Base-by-base conservation (phyloP, 441 rosid genomes). In the Melastoma candidum region DNA sequence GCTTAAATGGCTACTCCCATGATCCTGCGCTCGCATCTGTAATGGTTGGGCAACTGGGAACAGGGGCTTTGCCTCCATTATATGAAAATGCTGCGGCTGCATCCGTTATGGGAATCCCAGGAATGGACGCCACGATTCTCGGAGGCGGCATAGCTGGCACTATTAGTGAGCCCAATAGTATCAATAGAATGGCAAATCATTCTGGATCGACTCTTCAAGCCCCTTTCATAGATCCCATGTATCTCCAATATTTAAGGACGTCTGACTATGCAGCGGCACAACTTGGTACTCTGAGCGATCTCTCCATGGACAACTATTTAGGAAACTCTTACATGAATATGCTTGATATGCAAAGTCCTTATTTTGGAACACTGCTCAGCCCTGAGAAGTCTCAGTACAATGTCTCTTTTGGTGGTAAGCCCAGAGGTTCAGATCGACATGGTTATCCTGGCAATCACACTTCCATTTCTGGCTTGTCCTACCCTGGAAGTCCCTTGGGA, bases 1-100 rank as follows among this genome's bases (percentile, higher is more conserved):
- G 80, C 45, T 54, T 70, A 47, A 65, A 74, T 63, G 83, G 81
- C 27, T 83, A 78, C 49, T 52, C 86, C 12, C 47, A 75, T 7
- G 83, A 73, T 70, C 93, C 93, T 11, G 77, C 78, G 47, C 52
- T 83, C 56, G 74, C 84, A 46, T 74, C 90, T 46, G 64, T 78
- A 78, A 74, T 85, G 78, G 77, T 82, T 39, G 65, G 71, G 67
- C 98, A 90, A 56, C 71, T 83, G 51, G 87, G 85, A 43, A 58
- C 63, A 43, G 75, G 70, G 51, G 82, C 69, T 74, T 59, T 73
- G 51, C 84, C 96, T n/a, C 84, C 85, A 11, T 58, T 77, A 58
- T 77, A 71, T 77, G 96, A 81, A 51, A 83, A 80, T 77, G 80
- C 63, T 66, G 71, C 86, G 12, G 78, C 89, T 3, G 84, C 85